Conservation (phyloP, 1,284 basidiomycete genomes). For the Limonomyces culmigenus region DNA sequence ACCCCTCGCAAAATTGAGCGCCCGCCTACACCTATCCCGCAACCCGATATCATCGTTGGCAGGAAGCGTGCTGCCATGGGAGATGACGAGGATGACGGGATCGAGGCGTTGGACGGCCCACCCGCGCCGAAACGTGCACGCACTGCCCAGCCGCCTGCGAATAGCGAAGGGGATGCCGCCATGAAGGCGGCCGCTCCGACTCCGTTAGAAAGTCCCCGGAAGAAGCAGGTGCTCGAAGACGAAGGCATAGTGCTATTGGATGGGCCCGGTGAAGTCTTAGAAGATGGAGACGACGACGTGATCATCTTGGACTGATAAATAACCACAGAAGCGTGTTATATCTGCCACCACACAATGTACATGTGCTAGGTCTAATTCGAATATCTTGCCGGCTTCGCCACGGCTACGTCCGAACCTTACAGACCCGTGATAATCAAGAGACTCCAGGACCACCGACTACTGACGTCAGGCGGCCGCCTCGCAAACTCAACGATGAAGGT, state of each 20-base stretch:
- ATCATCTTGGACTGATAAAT: constrained; percentile 43
- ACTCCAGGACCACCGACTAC: too few species aligned
- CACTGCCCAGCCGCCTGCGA: constrained; percentile 5
- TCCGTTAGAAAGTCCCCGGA: constrained; percentile 32
- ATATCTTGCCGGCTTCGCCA: too few species aligned
- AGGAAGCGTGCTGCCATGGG: constrained; percentile 42
- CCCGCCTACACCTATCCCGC: constrained; percentile 21
- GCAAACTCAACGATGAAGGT: too few species aligned
- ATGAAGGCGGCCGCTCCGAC: constrained; percentile 6
- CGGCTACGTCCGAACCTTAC: too few species aligned
- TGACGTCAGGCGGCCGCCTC: too few species aligned
- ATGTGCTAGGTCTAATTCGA: too few species aligned
- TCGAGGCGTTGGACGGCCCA: constrained; percentile 13
- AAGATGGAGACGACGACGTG: constrained; percentile 29
- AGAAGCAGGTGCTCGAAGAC: constrained; percentile 45
- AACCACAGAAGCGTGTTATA: too few species aligned
- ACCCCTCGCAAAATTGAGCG: constrained; percentile 26
- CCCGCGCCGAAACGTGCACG: constrained; percentile 37
- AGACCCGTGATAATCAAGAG: too few species aligned
- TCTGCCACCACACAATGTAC: too few species aligned
- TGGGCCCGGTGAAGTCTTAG: constrained; percentile 20
- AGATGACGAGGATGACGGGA: constrained; percentile 29
- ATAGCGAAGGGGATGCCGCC: not conserved
- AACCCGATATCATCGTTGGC: constrained; percentile 22
- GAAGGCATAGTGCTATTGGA: constrained; percentile 57